A percentile compares a stretch with the other conserved stretches of the same genome.
phyloP scores from a whole-genome alignment of 345 rosid species.

The Citrus maxima region DNA sequence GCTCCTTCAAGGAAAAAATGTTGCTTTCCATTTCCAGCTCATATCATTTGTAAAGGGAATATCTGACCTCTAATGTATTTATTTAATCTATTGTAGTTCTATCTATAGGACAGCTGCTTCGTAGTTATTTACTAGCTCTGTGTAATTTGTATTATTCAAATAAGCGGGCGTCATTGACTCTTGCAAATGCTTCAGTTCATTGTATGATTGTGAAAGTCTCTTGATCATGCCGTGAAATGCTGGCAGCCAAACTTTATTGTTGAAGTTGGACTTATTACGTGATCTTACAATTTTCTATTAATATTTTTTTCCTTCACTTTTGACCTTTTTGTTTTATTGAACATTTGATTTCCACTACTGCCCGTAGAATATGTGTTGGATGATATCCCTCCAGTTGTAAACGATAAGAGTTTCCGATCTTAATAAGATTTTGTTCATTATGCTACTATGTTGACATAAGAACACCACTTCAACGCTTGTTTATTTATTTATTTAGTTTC shows the following conservation, averaged over 20 bases:
- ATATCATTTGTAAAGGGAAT: not conserved
- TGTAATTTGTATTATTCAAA: not conserved
- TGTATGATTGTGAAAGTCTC: no score
- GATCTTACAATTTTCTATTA: not conserved
- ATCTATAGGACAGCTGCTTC: not conserved
- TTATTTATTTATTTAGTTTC: no score
- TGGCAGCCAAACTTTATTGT: not conserved
- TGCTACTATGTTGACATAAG: not conserved
- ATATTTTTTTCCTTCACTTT: not conserved
- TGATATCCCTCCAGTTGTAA: not conserved
- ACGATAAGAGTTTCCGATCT: not conserved
- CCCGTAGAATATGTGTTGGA: not conserved
- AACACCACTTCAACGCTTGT: no score
- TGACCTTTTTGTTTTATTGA: not conserved
- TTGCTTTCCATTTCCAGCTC: not conserved
- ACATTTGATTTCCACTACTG: no score
- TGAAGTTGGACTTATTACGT: not conserved
- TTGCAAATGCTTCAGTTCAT: not conserved
- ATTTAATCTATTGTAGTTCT: not conserved
- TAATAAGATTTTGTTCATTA: not conserved
- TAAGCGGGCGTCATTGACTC: not conserved
- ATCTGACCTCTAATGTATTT: not conserved
- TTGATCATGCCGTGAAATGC: not conserved
- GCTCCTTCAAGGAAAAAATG: not conserved
- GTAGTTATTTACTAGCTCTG: not conserved